phyloP scores from a whole-genome alignment of 1,284 basidiomycete genomes.

The Cutaneotrichosporon dermatis region DNA sequence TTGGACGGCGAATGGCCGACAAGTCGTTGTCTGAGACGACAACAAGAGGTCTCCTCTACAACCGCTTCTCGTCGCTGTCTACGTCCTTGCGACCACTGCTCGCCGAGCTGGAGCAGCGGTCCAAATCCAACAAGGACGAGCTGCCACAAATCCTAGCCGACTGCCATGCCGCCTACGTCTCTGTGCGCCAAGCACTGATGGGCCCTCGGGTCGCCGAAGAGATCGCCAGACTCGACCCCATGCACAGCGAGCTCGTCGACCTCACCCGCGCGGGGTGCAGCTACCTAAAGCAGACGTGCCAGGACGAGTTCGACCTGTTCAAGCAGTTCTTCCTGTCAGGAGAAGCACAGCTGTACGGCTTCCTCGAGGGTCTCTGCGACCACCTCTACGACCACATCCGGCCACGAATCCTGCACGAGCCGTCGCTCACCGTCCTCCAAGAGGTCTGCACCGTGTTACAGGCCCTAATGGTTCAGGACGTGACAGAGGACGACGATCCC shows the following conservation, averaged over 20 bases:
- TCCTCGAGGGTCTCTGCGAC: slow-evolving; percentile 84
- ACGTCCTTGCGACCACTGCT: slow-evolving; percentile 68
- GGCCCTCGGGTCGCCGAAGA: slow-evolving; percentile 69
- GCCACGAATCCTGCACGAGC: slow-evolving; percentile 86
- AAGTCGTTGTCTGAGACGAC: slow-evolving; percentile 79
- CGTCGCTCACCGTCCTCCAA: slow-evolving; percentile 74
- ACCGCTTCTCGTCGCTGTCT: slow-evolving; percentile 72
- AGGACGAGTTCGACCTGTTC: slow-evolving; percentile 79
- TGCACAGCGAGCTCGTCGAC: slow-evolving; percentile 73
- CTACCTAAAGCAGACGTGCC: slow-evolving; percentile 82
- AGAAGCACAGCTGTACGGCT: slow-evolving; percentile 73
- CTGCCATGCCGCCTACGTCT: slow-evolving; percentile 77
- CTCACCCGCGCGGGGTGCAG: slow-evolving; percentile 81
- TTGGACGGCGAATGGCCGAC: slow-evolving; percentile 66
- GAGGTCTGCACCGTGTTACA: slow-evolving; percentile 90
- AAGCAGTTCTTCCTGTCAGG: slow-evolving; percentile 79
- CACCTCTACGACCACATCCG: slow-evolving; percentile 88
- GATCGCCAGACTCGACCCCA: slow-evolving; percentile 72
- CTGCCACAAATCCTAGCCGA: slow-evolving; percentile 70
- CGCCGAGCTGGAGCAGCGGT: slow-evolving; percentile 75
- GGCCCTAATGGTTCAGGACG: slow-evolving; percentile 84
- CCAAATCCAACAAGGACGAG: slow-evolving; percentile 62
- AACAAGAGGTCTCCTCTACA: slow-evolving; percentile 77
- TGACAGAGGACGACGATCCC: slow-evolving; percentile 23
- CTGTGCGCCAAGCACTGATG: slow-evolving; percentile 64